Conservation (phyloP, 805 yeast genomes). For the Henningerozyma blattae region DNA sequence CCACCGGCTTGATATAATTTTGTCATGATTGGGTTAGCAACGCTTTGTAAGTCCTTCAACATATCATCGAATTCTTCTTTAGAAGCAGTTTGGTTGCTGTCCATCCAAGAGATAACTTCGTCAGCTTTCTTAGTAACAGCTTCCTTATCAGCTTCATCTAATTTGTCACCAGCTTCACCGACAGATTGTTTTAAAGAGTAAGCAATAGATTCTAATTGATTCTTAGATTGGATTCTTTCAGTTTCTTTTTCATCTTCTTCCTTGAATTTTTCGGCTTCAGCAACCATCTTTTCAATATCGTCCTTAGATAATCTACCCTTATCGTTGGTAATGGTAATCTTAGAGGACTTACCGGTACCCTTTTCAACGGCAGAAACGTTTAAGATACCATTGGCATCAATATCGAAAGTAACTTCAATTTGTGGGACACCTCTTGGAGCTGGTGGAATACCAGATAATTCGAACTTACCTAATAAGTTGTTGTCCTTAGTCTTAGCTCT, state of each 20-base stretch:
- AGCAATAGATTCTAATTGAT: constrained; percentile 91
- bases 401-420: constrained; percentile 93
- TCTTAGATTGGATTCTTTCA: constrained; percentile 85
- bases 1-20: constrained; percentile 89
- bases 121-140: constrained; percentile 73
- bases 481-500: constrained; percentile 94
- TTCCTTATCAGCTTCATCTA: constrained; percentile 61
- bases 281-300: constrained; percentile 95
- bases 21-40: constrained; percentile 94
- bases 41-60: constrained; percentile 93
- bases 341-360: constrained; percentile 96
- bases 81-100: constrained; percentile 81
- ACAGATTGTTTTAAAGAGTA: constrained; percentile 83
- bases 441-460: constrained; percentile 93
- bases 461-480: constrained; percentile 95
- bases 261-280: constrained; percentile 96
- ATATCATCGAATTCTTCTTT: constrained; percentile 86
- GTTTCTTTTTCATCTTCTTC: constrained; percentile 95
- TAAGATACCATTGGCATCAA: constrained; percentile 96
- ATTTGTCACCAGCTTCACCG: constrained; percentile 69
- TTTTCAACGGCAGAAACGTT: constrained; percentile 95
- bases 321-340: constrained; percentile 97
- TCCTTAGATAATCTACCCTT: constrained; percentile 98
- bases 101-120: constrained; percentile 84
- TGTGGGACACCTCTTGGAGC: constrained; percentile 99